phyloP scores from a whole-genome alignment of 2,329 filamentous ascomycete genomes.

The Pyrenophora graminea region DNA sequence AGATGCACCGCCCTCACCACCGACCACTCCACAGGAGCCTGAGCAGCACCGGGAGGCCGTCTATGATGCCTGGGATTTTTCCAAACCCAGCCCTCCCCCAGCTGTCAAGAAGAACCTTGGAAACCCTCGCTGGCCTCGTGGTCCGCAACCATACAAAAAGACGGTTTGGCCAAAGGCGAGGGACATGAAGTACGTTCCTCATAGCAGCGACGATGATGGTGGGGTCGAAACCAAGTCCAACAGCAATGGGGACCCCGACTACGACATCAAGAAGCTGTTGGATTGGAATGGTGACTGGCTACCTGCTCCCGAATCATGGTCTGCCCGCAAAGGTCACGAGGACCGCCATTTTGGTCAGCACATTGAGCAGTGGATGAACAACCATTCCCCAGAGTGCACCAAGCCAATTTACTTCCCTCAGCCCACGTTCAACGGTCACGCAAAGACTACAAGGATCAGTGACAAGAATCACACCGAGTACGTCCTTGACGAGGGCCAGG shows the following conservation, averaged over 20 bases:
- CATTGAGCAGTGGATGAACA: constrained; percentile 42
- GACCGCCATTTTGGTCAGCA: constrained; percentile 39
- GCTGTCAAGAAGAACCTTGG: constrained; percentile 3
- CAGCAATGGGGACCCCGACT: constrained; percentile 39
- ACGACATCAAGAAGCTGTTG: constrained; percentile 43
- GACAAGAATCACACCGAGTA: background rate
- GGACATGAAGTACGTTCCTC: constrained; percentile 31
- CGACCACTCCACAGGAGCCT: constrained; percentile 3
- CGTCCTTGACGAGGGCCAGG: background rate
- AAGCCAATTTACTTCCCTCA: background rate
- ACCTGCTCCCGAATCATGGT: constrained; percentile 55
- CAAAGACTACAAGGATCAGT: background rate
- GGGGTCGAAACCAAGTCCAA: constrained; percentile 30
- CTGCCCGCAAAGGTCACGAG: constrained; percentile 37
- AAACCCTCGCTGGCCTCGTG: constrained; percentile 23
- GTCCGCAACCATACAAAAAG: constrained; percentile 11
- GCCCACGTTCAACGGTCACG: background rate
- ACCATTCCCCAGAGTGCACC: background rate
- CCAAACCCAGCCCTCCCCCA: constrained; percentile 1
- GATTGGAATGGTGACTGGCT: constrained; percentile 54
- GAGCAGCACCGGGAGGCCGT: constrained; percentile 11
- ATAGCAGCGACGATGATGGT: constrained; percentile 26
- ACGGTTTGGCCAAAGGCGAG: constrained; percentile 33
- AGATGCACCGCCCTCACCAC: constrained; percentile 1
- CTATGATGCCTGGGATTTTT: constrained; percentile 15